Conservation (phyloP, 2,329 filamentous ascomycete genomes). For the Torrubiella hemipterigena region DNA sequence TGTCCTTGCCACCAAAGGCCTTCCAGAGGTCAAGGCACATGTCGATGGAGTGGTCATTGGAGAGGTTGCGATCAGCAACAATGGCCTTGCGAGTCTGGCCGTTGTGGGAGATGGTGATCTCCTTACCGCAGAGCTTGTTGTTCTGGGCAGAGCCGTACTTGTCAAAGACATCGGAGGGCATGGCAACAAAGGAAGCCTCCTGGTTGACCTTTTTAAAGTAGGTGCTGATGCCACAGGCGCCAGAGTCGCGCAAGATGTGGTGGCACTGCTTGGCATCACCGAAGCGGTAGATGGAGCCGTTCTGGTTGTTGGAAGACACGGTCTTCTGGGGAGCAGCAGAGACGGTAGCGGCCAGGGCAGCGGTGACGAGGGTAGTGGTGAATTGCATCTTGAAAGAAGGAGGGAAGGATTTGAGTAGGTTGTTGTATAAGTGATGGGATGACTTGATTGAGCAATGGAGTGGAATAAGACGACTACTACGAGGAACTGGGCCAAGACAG, state of each 20-base stretch:
- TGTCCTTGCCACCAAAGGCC: conserved; percentile 7
- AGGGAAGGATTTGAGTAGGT: no score
- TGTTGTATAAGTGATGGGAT: no score
- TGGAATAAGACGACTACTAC: no score
- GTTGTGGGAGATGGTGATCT: conserved; percentile 8
- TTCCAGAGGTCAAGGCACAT: conserved; percentile 8
- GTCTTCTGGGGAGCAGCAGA: conserved; percentile 4
- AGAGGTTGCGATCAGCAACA: conserved; percentile 7
- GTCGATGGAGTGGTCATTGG: conserved; percentile 7
- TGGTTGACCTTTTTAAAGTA: conserved; percentile 8
- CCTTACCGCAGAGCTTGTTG: conserved; percentile 8
- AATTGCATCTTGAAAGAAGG: conserved; percentile 3
- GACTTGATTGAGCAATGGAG: no score
- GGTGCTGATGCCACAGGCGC: conserved; percentile 8
- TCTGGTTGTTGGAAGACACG: conserved; percentile 5
- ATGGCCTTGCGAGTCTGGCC: conserved; percentile 6
- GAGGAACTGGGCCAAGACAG: no score
- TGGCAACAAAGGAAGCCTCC: conserved; percentile 6
- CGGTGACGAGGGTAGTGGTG: conserved; percentile 1
- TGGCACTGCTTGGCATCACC: conserved; percentile 5
- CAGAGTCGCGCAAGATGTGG: conserved; percentile 4
- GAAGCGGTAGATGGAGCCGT: conserved; percentile 8
- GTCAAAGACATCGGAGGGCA: conserved; percentile 7
- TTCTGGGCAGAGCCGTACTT: conserved; percentile 6
- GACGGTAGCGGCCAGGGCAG: conserved; percentile 2